These are phyloP conservation scores for Picea mariana DNA, from an alignment of 83 land plant species.

Conservation along the genomic window DNA sequence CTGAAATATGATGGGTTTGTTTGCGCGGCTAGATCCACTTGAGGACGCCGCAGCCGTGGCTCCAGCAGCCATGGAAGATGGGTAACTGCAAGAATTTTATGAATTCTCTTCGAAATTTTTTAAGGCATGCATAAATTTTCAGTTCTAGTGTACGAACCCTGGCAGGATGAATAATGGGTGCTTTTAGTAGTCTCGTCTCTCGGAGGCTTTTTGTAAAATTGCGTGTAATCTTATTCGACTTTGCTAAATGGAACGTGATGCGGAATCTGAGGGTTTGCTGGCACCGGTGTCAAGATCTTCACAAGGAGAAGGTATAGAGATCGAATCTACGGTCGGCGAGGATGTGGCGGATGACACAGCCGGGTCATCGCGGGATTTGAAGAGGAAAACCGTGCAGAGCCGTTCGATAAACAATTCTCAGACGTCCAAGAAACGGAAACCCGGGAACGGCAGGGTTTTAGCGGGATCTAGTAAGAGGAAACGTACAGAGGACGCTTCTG, in stretches of 20 bases:
- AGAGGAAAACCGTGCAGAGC: conserved; percentile 2
- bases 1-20: conserved; percentile 4
- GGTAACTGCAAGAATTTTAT: conserved; percentile 3
- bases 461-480: not conserved
- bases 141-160: not conserved
- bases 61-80: conserved; percentile 8
- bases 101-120: not conserved
- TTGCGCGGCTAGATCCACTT: not conserved
- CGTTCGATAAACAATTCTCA: not conserved
- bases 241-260: conserved; percentile 14
- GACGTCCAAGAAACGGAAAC: not conserved
- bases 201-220: conserved; percentile 7
- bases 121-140: not conserved
- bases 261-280: conserved; percentile 16
- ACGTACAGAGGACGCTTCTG: not conserved
- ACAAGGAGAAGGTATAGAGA: not conserved
- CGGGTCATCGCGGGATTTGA: not conserved
- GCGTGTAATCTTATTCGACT: not conserved
- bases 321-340: not conserved
- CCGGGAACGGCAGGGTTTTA: not conserved
- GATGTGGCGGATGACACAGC: not conserved
- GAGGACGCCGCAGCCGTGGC: not conserved
- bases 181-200: conserved; percentile 4
- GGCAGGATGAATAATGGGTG: conserved; percentile 19
- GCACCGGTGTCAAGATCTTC: conserved; percentile 16